phyloP scores from a whole-genome alignment of 257 asterid genomes.

The Ilex aquifolium region DNA sequence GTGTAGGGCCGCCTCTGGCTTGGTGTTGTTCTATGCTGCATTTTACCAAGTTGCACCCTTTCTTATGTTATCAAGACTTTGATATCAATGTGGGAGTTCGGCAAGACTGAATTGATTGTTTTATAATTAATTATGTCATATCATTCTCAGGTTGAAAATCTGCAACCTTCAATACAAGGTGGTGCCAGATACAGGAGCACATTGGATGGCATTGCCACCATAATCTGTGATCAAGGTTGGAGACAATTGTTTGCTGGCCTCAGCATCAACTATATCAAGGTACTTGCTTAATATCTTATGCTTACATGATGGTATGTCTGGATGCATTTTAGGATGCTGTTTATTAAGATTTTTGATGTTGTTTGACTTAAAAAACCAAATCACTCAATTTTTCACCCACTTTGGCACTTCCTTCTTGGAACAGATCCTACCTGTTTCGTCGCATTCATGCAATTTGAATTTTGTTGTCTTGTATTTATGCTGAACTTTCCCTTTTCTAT shows the following conservation, averaged over 20 bases:
- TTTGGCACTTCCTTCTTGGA: no score
- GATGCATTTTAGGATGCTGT: no score
- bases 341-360: not conserved
- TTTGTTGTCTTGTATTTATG: no score
- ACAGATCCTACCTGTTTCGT: no score
- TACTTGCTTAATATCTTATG: constrained; percentile 7
- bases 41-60: not conserved
- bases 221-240: constrained; percentile 75
- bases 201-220: constrained; percentile 56
- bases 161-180: constrained; percentile 45
- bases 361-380: no score
- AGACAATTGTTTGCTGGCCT: constrained; percentile 88
- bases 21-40: no score
- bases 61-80: no score
- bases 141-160: constrained; percentile 71
- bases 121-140: not conserved
- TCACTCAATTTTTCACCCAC: no score
- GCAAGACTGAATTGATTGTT: not conserved
- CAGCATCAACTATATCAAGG: constrained; percentile 95
- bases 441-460: no score
- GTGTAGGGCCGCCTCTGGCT: no score
- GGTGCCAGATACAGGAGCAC: constrained; percentile 55
- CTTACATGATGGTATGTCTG: not conserved
- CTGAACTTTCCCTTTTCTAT: no score
- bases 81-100: no score